Percentiles rank a stretch among this genome's conserved stretches.
These are phyloP conservation scores for Cryomyces minteri DNA, from an alignment of 495 filamentous ascomycete genomes.

Conservation along the genomic window DNA sequence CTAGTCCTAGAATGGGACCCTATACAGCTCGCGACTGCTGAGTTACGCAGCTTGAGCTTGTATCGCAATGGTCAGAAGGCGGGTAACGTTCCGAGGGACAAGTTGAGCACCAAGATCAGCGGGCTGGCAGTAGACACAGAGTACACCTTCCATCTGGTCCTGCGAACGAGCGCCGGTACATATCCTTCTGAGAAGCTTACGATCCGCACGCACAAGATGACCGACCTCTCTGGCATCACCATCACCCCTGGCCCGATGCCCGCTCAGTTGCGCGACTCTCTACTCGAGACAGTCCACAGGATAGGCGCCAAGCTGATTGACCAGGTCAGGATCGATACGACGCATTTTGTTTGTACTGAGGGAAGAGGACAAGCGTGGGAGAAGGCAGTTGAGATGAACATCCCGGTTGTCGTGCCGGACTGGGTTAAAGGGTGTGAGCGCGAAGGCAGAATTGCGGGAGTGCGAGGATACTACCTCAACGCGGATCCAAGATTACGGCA, in stretches of 20 bases:
- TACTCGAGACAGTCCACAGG: constrained; percentile 57
- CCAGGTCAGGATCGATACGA: constrained; percentile 87
- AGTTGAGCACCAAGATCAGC: constrained; percentile 87
- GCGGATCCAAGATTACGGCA: constrained; percentile 53
- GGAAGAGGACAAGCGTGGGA: constrained; percentile 83
- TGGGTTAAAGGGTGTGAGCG: constrained; percentile 92
- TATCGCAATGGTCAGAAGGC: constrained; percentile 95
- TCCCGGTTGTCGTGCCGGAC: constrained; percentile 92
- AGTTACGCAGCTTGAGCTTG: constrained; percentile 68
- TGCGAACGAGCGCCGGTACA: constrained; percentile 82
- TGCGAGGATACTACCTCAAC: constrained; percentile 88
- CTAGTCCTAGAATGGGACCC: constrained; percentile 97
- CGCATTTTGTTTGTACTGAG: constrained; percentile 97
- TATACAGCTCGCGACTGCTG: constrained; percentile 80
- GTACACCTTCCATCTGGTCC: constrained; percentile 83
- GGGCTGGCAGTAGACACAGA: constrained; percentile 92
- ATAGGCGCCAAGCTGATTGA: constrained; percentile 90
- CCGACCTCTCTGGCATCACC: constrained; percentile 88
- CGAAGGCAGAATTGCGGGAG: constrained; percentile 83
- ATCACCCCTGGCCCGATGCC: constrained; percentile 82
- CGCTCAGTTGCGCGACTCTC: constrained; percentile 48
- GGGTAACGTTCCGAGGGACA: constrained; percentile 75
- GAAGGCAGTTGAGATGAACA: constrained; percentile 92
- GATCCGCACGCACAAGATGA: constrained; percentile 96
- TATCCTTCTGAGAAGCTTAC: constrained; percentile 65